Conservation (phyloP, 1,284 basidiomycete genomes). For the Papiliotrema terrestris region DNA sequence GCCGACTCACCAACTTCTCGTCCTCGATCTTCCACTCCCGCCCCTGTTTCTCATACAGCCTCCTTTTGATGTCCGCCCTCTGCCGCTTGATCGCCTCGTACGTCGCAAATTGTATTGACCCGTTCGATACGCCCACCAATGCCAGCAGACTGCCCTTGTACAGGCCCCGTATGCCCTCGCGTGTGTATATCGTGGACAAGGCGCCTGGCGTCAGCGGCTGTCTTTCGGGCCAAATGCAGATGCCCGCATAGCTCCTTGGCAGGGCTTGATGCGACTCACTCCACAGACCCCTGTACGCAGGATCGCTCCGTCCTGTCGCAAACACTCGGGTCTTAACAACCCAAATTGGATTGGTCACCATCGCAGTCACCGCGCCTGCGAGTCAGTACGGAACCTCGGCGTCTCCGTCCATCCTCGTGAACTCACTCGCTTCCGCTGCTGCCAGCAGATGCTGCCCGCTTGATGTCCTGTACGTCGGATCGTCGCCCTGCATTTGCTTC, state of each 20-base stretch:
- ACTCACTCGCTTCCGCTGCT: slow-evolving; percentile 89
- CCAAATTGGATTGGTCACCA: slow-evolving; percentile 98
- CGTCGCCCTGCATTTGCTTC: slow-evolving; percentile 54
- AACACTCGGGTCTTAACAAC: slow-evolving; percentile 98
- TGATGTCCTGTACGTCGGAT: slow-evolving; percentile 55
- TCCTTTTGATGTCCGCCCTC: slow-evolving; percentile 72
- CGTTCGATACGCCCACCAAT: slow-evolving; percentile 90
- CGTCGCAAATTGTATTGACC: slow-evolving; percentile 91
- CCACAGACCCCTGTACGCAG: slow-evolving; percentile 75
- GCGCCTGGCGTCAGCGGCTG: slow-evolving; percentile 62
- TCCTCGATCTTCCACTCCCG: slow-evolving; percentile 64
- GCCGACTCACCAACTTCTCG: slow-evolving; percentile 71
- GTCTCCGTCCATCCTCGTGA: too few relatives aligned
- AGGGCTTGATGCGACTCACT: slow-evolving; percentile 54
- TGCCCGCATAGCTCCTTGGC: neutral
- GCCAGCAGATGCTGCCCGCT: slow-evolving; percentile 81
- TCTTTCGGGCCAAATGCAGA: neutral
- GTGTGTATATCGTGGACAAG: slow-evolving; percentile 61
- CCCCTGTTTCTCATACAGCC: slow-evolving; percentile 59
- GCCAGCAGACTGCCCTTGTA: slow-evolving; percentile 87
- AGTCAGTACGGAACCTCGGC: too few relatives aligned
- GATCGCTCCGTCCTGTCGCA: slow-evolving; percentile 65
- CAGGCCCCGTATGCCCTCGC: slow-evolving; percentile 75
- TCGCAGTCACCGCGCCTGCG: slow-evolving; percentile 81
- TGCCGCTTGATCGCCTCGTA: slow-evolving; percentile 95